Evolutionary conservation across 805 yeast species (phyloP), one percentile per base, ranked within the genome.

Genomic region (Ogataea paradorogensis): DNA sequence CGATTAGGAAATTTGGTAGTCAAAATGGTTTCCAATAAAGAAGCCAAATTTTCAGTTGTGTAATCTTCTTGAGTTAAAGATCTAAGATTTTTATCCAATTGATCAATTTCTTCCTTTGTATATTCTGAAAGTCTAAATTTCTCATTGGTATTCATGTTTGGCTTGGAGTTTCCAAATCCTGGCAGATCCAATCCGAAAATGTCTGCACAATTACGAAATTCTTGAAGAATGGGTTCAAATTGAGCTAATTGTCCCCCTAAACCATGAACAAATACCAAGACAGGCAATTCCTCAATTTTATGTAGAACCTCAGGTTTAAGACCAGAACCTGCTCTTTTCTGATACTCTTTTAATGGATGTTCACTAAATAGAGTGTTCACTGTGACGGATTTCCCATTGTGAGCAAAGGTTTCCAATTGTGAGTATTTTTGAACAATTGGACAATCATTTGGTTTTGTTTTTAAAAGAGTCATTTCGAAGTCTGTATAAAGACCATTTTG

Each of bases 211-310:
- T 76, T 79, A 24, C 82, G 65, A 48, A 85, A 75, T 36, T 77
- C 67, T 20, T 78, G 80, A 57, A 86, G 62, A 27, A 86, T 63
- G 1, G 82, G 80, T 53, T 85, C 93, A 58, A 90, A 90, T 58
- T 89, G 96, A 15, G 87, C 77, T 56, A 85, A 67, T 51, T 82
- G 91, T 2, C 98, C 98, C 1, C 97, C 98, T 15, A 91, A 61
- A 0, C 98, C 98, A 65, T 89, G 97, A 14, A 90, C 56, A 41
- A 88, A 76, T 2, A 87, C 62, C 5, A 84, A 60, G 2, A 80
- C 65, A 0, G 95, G 95, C 28, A 78, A 55, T 10, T 66, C 66
- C 16, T 69, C 59, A 27, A 78, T 61, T 41, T 71, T 70, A 9
- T 52, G 47, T 36, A 56, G 26, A 51, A 35, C 60, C 7, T 49